Conservation (phyloP, 1,284 basidiomycete species). For the Melampsora americana region DNA sequence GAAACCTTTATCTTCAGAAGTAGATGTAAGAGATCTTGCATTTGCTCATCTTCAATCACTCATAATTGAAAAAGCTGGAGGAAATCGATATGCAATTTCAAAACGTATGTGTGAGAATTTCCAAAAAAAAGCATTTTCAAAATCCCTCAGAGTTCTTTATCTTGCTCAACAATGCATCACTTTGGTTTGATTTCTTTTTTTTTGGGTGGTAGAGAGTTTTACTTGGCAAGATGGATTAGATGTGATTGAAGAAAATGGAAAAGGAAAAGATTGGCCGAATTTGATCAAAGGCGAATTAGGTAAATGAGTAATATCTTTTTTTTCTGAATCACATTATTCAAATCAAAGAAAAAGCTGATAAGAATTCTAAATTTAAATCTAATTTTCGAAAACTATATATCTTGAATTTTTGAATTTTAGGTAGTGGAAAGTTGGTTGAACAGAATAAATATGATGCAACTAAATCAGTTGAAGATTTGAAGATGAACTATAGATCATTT, state of each 20-base stretch:
- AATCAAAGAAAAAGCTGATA: too few relatives aligned
- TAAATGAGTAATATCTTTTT: background rate
- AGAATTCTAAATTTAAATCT: too few relatives aligned
- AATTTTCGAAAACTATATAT: too few relatives aligned
- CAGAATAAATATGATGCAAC: too few relatives aligned
- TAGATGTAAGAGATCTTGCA: conserved; percentile 66
- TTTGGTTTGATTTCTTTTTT: background rate
- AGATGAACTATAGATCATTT: too few relatives aligned
- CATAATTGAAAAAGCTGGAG: conserved; percentile 61
- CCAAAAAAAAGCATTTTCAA: too few relatives aligned
- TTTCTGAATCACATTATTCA: too few relatives aligned
- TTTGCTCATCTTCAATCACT: conserved; percentile 63
- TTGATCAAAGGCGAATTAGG: background rate
- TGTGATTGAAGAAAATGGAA: background rate
- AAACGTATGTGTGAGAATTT: background rate
- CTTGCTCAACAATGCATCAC: too few relatives aligned
- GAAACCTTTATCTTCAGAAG: conserved; percentile 43
- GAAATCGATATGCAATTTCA: conserved; percentile 58
- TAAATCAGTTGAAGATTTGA: too few relatives aligned
- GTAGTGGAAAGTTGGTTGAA: background rate
- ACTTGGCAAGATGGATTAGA: conserved; percentile 2
- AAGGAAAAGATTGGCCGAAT: background rate
- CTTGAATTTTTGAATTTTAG: too few relatives aligned
- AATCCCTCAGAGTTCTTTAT: too few relatives aligned
- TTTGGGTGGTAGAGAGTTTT: too few relatives aligned